Percentiles rank a stretch among this genome's conserved stretches.
These are phyloP conservation scores for Boletus reticulatus DNA, from an alignment of 768 basidiomycete species.

Conservation along the genomic window DNA sequence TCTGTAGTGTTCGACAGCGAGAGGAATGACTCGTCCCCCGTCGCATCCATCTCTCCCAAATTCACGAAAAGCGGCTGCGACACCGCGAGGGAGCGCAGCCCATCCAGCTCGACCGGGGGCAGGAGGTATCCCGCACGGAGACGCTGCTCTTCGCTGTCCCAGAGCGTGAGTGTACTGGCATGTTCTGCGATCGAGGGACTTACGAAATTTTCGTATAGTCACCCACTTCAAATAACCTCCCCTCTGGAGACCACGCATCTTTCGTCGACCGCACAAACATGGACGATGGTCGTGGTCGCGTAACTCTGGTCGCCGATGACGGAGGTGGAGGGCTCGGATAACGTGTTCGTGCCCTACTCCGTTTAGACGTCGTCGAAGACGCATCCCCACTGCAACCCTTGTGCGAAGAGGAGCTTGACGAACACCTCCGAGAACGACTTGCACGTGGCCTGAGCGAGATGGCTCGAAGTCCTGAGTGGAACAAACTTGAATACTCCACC, in stretches of 20 bases:
- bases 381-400: background rate
- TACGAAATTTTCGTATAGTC: slow-evolving; percentile 11
- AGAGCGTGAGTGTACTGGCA: background rate
- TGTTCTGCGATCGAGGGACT: background rate
- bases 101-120: slow-evolving; percentile 31
- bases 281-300: slow-evolving; percentile 11
- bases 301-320: background rate
- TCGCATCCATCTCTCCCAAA: slow-evolving; percentile 31
- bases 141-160: slow-evolving; percentile 8
- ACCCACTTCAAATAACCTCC: background rate
- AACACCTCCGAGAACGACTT: slow-evolving; percentile 2
- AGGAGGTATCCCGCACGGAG: background rate
- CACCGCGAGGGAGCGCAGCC: slow-evolving; percentile 39
- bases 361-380: background rate
- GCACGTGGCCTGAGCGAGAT: slow-evolving; percentile 22
- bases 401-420: slow-evolving; percentile 4
- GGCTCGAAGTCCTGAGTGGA: slow-evolving; percentile 34
- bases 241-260: slow-evolving; percentile 7
- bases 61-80: slow-evolving; percentile 47
- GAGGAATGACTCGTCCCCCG: slow-evolving; percentile 43
- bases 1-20: slow-evolving; percentile 38
- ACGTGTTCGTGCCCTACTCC: slow-evolving; percentile 1
- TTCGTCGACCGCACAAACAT: slow-evolving; percentile 16
- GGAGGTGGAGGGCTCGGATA: background rate
- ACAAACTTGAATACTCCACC: slow-evolving; percentile 34